Conservation (phyloP, 2,329 filamentous ascomycete genomes). For the Chaetomiaceae sp. region DNA sequence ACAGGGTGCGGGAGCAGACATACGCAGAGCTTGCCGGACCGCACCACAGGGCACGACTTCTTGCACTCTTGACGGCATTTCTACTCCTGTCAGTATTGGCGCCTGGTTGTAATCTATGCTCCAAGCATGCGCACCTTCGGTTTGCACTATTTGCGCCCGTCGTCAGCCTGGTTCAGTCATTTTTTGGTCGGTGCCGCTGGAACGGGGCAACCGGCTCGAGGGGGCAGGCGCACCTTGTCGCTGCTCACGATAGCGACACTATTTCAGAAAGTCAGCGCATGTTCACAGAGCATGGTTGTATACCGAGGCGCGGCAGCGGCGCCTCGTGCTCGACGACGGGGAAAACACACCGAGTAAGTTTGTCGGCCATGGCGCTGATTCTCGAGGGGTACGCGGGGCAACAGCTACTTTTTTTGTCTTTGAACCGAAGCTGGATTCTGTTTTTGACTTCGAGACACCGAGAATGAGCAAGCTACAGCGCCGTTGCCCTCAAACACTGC, state of each 20-base stretch:
- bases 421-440: background rate
- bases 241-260: conserved; percentile 98
- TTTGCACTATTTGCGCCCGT: conserved; percentile 63
- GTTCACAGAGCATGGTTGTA: background rate
- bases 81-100: conserved; percentile 38
- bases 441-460: background rate
- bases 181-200: conserved; percentile 4
- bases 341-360: conserved; percentile 76
- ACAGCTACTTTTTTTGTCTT: conserved; percentile 1
- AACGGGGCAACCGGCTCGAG: conserved; percentile 37
- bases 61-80: conserved; percentile 99
- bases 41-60: conserved; percentile 95
- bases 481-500: background rate
- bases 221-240: conserved; percentile 72
- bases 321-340: background rate
- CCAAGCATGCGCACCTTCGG: conserved; percentile 59
- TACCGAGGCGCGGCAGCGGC: background rate
- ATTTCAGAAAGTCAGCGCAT: conserved; percentile 29
- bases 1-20: conserved; percentile 47
- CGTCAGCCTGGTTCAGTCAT: conserved; percentile 35
- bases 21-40: conserved; percentile 70
- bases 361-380: conserved; percentile 71
- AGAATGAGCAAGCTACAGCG: background rate
- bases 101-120: background rate
- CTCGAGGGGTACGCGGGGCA: conserved; percentile 7